These are phyloP conservation scores for Alternaria triticimaculans DNA, from an alignment of 2,329 filamentous ascomycete species.

Conservation along the genomic window DNA sequence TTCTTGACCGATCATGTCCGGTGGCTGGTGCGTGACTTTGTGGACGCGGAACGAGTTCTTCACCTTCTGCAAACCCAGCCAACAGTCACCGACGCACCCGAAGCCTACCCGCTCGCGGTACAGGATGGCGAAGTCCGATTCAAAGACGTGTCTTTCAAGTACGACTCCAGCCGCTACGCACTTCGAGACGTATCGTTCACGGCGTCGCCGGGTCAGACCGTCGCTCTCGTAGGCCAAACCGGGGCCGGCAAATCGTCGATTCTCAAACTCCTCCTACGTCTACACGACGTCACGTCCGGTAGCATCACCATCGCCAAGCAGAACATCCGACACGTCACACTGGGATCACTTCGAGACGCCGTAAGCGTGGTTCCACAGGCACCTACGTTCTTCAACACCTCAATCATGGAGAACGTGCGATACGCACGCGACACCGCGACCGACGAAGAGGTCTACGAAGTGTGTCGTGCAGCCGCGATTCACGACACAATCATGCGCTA, in stretches of 20 bases:
- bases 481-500: constrained; percentile 67
- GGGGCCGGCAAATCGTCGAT: constrained; percentile 65
- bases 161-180: constrained; percentile 46
- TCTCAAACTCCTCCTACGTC: constrained; percentile 63
- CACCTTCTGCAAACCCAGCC: constrained; percentile 62
- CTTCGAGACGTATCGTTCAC: constrained; percentile 36
- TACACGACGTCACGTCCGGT: constrained; percentile 62
- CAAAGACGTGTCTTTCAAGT: constrained; percentile 60
- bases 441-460: constrained; percentile 63
- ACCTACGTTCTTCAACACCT: constrained; percentile 66
- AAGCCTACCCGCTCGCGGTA: constrained; percentile 47
- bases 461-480: constrained; percentile 64
- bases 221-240: constrained; percentile 66
- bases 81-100: constrained; percentile 52
- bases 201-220: constrained; percentile 54
- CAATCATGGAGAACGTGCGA: constrained; percentile 66
- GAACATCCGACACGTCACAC: constrained; percentile 63
- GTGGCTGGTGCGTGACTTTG: not conserved
- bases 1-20: constrained; percentile 41
- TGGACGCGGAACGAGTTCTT: constrained; percentile 60
- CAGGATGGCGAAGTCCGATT: constrained; percentile 58
- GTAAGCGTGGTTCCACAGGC: constrained; percentile 69
- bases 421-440: constrained; percentile 65
- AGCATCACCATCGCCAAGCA: constrained; percentile 62
- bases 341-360: constrained; percentile 61